Evolutionary conservation across 129 eudicot species (phyloP).

Genomic region (Silybum marianum): DNA sequence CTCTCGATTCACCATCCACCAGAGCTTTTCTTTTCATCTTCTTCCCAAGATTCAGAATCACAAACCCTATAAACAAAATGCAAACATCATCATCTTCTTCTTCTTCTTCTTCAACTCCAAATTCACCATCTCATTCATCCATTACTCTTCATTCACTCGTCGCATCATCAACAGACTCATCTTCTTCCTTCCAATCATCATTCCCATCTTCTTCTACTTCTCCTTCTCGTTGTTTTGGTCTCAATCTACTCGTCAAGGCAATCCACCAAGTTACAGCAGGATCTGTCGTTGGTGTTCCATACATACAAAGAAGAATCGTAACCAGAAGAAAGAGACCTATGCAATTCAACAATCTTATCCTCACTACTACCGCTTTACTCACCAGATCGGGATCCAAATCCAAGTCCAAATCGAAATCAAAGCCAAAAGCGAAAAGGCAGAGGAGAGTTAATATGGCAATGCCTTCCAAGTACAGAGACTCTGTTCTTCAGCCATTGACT

Average conservation of each 20-base stretch:
- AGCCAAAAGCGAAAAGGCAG: constrained; percentile 27
- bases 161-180: constrained; percentile 34
- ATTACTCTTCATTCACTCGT: constrained; percentile 33
- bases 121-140: constrained; percentile 43
- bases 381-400: neutral
- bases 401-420: constrained; percentile 9
- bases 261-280: constrained; percentile 68
- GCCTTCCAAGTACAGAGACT: constrained; percentile 49
- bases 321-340: constrained; percentile 38
- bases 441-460: constrained; percentile 34
- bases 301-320: constrained; percentile 52
- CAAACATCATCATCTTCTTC: constrained; percentile 19
- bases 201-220: neutral
- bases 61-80: constrained; percentile 4
- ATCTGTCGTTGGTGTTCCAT: constrained; percentile 68
- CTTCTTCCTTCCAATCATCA: constrained; percentile 27
- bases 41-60: neutral
- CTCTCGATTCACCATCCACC: constrained; percentile 24
- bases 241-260: constrained; percentile 77
- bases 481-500: constrained; percentile 45
- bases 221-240: constrained; percentile 58
- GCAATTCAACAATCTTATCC: constrained; percentile 39
- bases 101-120: constrained; percentile 25
- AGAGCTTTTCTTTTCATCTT: neutral
- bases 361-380: constrained; percentile 5